Percentiles rank a stretch among this genome's conserved stretches.
These are phyloP conservation scores for Citrullus amarus DNA, from an alignment of 306 rosid species.

Conservation along the genomic window DNA sequence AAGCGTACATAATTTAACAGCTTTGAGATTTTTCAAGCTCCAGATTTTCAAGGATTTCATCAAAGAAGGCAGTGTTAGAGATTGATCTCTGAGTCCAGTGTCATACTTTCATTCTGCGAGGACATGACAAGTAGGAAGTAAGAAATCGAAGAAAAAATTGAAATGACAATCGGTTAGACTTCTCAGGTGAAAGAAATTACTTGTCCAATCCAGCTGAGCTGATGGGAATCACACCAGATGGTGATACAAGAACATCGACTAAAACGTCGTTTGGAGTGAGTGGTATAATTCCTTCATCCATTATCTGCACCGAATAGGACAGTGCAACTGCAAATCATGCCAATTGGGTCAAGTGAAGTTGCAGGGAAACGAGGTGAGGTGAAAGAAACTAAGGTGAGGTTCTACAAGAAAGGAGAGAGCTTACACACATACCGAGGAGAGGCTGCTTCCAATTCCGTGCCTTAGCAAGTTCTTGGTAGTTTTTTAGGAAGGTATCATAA, in stretches of 20 bases:
- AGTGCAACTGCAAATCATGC: conserved; percentile 54
- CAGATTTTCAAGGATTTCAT: background rate
- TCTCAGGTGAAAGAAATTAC: conserved; percentile 21
- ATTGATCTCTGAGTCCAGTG: conserved; percentile 2
- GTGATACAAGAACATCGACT: conserved; percentile 73
- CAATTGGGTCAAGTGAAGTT: background rate
- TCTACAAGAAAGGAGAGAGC: background rate
- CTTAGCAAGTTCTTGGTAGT: conserved; percentile 65
- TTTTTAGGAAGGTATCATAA: conserved; percentile 75
- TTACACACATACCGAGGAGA: conserved; percentile 47
- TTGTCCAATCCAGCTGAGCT: conserved; percentile 54
- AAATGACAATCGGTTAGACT: background rate
- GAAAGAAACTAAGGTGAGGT: background rate
- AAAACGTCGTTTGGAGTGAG: conserved; percentile 50
- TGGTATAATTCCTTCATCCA: conserved; percentile 65
- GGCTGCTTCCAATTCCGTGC: conserved; percentile 74
- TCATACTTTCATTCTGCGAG: conserved; percentile 24
- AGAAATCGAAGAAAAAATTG: background rate
- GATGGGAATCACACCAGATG: conserved; percentile 71
- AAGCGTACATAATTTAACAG: background rate
- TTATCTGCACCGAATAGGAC: conserved; percentile 70
- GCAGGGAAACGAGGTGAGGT: background rate
- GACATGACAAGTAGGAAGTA: background rate
- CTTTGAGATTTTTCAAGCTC: background rate
- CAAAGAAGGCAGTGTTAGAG: conserved; percentile 1